phyloP scores from a whole-genome alignment of 2,329 filamentous ascomycete genomes.

The Trichoderma asperellum region DNA sequence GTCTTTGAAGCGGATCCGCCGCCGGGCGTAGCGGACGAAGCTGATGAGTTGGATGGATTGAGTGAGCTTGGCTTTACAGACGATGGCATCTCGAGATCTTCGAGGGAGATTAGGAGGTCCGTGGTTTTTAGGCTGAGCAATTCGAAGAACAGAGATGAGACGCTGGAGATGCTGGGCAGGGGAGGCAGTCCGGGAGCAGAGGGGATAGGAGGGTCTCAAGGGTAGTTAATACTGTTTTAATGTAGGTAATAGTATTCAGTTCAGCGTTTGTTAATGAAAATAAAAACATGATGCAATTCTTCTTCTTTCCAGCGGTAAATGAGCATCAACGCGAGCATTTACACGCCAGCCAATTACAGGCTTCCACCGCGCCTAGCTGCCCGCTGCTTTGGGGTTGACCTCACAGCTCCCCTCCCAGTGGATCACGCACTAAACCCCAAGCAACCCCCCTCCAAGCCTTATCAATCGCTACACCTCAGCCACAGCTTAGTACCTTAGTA shows the following conservation, averaged over 20 bases:
- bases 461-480: background rate
- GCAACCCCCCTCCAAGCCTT: background rate
- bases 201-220: constrained; percentile 1
- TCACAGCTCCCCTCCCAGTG: background rate
- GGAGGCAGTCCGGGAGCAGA: constrained; percentile 6
- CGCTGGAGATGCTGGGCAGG: constrained; percentile 17
- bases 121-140: constrained; percentile 28
- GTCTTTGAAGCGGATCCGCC: constrained; percentile 61
- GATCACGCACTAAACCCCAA: background rate
- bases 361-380: background rate
- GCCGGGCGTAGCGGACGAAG: constrained; percentile 47
- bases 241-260: too few relatives aligned
- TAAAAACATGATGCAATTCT: background rate
- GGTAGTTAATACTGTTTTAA: background rate
- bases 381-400: background rate
- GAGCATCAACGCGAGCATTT: background rate
- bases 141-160: constrained; percentile 20
- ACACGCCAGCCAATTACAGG: constrained; percentile 7
- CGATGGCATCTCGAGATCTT: constrained; percentile 39
- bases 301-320: background rate
- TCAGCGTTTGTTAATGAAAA: background rate
- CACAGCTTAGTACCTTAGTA: too few relatives aligned
- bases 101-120: constrained; percentile 33
- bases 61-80: constrained; percentile 42
- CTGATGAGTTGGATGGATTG: constrained; percentile 41